Conservation (phyloP, 2,329 filamentous ascomycete genomes). For the Monilinia aucupariae region DNA sequence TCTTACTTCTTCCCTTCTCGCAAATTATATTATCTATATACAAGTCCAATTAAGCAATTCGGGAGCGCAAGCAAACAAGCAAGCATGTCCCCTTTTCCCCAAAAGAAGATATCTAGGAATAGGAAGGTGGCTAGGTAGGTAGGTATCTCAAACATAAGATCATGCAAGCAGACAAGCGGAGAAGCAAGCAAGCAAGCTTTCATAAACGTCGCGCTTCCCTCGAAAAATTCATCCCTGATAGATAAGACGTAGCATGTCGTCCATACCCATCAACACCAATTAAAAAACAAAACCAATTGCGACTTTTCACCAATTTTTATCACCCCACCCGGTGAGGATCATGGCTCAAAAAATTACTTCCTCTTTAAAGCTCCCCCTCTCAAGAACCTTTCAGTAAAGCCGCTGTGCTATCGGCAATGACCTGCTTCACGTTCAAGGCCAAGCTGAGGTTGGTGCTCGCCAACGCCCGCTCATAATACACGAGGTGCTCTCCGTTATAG, state of each 20-base stretch:
- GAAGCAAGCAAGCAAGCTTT: not conserved
- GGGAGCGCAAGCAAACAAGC: no score
- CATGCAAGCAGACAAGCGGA: not conserved
- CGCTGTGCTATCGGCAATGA: conserved; percentile 29
- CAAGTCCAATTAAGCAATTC: not conserved
- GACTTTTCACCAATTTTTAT: not conserved
- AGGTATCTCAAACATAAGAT: not conserved
- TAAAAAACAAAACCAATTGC: not conserved
- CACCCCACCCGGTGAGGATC: not conserved
- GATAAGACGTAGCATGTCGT: no score
- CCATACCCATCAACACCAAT: not conserved
- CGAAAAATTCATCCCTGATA: no score
- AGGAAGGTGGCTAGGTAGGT: not conserved
- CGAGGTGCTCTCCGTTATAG: conserved; percentile 44
- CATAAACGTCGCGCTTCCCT: no score
- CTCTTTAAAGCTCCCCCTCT: no score
- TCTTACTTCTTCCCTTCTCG: not conserved
- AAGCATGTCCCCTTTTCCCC: not conserved
- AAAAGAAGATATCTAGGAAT: not conserved
- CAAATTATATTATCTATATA: not conserved
- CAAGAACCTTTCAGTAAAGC: not conserved
- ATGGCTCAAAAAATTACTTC: not conserved
- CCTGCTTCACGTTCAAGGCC: conserved; percentile 40
- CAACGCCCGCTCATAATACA: conserved; percentile 48
- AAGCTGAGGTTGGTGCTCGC: conserved; percentile 42